Percentiles rank a stretch among this genome's conserved stretches.
phyloP scores from a whole-genome alignment of 768 basidiomycete genomes.

The Boletus eberwhitei region DNA sequence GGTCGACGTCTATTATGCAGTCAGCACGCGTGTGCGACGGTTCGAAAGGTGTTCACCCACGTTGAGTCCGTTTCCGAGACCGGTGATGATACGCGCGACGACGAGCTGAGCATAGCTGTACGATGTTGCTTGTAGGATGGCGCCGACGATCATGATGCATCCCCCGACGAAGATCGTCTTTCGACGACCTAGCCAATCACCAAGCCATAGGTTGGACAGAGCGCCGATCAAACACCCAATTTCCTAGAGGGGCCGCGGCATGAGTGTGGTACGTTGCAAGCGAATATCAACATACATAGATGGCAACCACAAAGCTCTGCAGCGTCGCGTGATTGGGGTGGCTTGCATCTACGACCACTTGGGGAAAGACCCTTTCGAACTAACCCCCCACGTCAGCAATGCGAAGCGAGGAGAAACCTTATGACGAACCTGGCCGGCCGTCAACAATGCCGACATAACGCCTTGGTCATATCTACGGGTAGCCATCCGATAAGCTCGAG shows the following conservation, averaged over 20 bases:
- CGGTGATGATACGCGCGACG: constrained; percentile 57
- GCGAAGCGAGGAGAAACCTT: not conserved
- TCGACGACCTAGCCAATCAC: constrained; percentile 58
- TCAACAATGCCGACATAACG: constrained; percentile 65
- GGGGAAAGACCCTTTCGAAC: constrained; percentile 58
- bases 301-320: constrained; percentile 57
- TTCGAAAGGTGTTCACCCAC: constrained; percentile 27
- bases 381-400: constrained; percentile 19
- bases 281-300: constrained; percentile 41
- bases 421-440: constrained; percentile 44
- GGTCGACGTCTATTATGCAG: constrained; percentile 51
- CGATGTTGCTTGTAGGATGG: constrained; percentile 55
- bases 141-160: constrained; percentile 59
- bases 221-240: constrained; percentile 64
- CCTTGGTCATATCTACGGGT: constrained; percentile 59
- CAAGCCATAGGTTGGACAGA: constrained; percentile 57
- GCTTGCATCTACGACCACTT: constrained; percentile 43
- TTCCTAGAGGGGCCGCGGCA: constrained; percentile 38
- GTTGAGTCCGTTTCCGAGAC: constrained; percentile 64
- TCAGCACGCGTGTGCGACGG: not conserved
- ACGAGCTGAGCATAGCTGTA: constrained; percentile 59
- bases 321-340: constrained; percentile 47
- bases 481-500: not conserved
- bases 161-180: constrained; percentile 57
- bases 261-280: not conserved